Percentiles rank a stretch among this genome's conserved stretches.
phyloP scores from a whole-genome alignment of 345 rosid species.

The Eucalyptus caleyi region DNA sequence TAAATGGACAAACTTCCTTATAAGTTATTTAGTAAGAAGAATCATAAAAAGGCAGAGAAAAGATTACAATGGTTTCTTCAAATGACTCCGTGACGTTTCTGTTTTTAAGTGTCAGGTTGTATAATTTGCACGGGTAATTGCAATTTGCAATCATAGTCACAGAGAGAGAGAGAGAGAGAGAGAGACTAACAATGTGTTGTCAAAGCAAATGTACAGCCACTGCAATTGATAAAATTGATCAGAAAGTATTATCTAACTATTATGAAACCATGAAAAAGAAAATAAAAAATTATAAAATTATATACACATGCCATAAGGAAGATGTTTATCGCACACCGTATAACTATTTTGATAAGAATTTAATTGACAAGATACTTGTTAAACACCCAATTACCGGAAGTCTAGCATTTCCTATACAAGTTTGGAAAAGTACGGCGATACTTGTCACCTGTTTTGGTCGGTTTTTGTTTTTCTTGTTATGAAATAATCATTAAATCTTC shows the following conservation, averaged over 20 bases:
- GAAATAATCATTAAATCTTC: no score
- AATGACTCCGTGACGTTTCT: background rate
- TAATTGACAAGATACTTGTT: no score
- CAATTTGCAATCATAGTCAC: background rate
- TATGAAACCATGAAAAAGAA: background rate
- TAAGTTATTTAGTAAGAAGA: background rate
- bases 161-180: background rate
- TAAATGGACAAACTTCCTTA: background rate
- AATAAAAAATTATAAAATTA: no score
- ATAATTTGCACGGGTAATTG: background rate
- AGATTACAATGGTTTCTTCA: background rate
- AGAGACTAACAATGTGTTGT: background rate
- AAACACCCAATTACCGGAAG: no score
- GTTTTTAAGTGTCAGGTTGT: accelerated
- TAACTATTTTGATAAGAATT: no score
- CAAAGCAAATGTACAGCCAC: background rate
- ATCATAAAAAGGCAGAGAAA: background rate
- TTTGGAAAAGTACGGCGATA: no score
- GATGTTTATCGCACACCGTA: no score
- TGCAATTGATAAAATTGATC: background rate
- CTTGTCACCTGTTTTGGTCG: no score
- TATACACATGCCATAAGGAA: no score
- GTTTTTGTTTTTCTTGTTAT: no score
- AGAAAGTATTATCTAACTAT: background rate
- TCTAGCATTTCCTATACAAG: no score